Percentiles rank a stretch among this genome's conserved stretches.
Conservation (phyloP, 768 basidiomycete genomes). For the Porpolomopsis calyptriformis region DNA sequence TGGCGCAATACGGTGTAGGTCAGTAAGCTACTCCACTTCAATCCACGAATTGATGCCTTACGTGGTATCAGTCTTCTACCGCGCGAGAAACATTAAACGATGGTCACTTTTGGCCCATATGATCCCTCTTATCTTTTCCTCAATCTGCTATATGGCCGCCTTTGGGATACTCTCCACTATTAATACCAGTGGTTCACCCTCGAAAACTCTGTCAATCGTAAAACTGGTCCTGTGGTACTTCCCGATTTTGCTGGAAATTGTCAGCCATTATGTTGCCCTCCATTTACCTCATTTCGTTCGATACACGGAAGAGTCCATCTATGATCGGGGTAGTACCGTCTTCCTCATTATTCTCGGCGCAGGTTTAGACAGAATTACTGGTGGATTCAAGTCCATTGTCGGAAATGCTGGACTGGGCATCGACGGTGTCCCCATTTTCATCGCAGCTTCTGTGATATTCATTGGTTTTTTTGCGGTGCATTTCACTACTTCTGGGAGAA, state of each 20-base stretch:
- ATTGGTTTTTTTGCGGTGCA: not conserved
- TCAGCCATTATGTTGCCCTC: not conserved
- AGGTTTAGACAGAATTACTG: conserved; percentile 1
- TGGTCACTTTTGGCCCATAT: not conserved
- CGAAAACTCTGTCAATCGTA: not conserved
- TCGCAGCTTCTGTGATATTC: not conserved
- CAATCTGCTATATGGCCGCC: not conserved
- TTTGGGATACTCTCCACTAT: not conserved
- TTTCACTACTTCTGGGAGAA: not conserved
- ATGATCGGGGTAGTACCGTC: not conserved
- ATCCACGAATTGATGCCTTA: too few relatives aligned
- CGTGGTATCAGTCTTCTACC: conserved; percentile 1
- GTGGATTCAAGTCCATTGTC: conserved; percentile 2
- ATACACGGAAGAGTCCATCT: not conserved
- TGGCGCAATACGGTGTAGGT: conserved; percentile 1
- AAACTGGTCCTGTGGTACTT: conserved; percentile 1
- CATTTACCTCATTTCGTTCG: not conserved
- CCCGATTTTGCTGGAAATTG: not conserved
- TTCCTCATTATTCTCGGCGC: conserved; percentile 2
- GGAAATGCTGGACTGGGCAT: conserved; percentile 1
- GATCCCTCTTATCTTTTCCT: not conserved
- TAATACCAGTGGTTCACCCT: not conserved
- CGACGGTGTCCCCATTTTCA: not conserved
- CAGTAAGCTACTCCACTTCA: too few relatives aligned
- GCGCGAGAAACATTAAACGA: not conserved